Conservation (phyloP, 768 basidiomycete species). For the Suillus bovinus region DNA sequence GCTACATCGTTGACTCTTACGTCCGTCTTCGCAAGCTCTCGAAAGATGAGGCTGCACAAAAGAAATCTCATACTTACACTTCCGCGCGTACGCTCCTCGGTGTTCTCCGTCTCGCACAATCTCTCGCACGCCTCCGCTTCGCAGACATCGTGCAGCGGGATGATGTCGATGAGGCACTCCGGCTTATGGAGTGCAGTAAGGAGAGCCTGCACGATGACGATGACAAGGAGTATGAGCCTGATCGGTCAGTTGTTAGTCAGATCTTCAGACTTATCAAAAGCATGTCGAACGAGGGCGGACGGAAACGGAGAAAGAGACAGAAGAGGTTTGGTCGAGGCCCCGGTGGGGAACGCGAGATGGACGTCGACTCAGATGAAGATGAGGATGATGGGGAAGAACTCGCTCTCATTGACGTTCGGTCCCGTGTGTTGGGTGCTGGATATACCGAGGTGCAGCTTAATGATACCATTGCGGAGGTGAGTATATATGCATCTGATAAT, state of each 20-base stretch:
- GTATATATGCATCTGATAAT: constrained; percentile 23
- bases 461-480: constrained; percentile 79
- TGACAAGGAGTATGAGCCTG: constrained; percentile 65
- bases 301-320: constrained; percentile 41
- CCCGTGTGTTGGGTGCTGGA: constrained; percentile 80
- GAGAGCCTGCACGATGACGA: constrained; percentile 84
- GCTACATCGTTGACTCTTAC: constrained; percentile 93
- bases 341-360: constrained; percentile 68
- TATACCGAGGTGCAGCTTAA: constrained; percentile 91
- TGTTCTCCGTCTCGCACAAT: constrained; percentile 91
- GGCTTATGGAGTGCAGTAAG: constrained; percentile 97
- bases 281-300: constrained; percentile 58
- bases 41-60: constrained; percentile 85
- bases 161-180: constrained; percentile 95
- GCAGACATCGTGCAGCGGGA: constrained; percentile 74
- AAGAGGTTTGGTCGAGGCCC: constrained; percentile 69
- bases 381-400: constrained; percentile 69
- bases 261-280: constrained; percentile 91
- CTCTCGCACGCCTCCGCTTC: constrained; percentile 89
- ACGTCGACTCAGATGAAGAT: constrained; percentile 67
- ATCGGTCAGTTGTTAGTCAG: constrained; percentile 78
- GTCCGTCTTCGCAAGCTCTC: constrained; percentile 92
- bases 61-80: constrained; percentile 91
- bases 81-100: constrained; percentile 95
- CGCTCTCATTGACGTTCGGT: constrained; percentile 84